Conservation (phyloP, 306 rosid species). For the Vigna angularis region DNA sequence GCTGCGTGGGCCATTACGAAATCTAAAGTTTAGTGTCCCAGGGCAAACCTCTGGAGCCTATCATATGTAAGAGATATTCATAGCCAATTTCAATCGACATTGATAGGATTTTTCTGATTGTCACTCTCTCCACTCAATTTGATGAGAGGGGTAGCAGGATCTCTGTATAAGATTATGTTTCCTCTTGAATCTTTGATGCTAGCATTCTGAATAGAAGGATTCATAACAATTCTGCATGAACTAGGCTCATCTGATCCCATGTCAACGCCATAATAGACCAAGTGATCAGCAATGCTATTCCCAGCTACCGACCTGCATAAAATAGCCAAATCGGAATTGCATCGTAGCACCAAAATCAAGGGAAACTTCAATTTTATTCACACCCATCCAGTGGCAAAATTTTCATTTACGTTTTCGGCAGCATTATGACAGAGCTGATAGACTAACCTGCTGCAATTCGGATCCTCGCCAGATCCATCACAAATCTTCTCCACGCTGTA, state of each 20-base stretch:
- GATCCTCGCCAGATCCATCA: conserved; percentile 93
- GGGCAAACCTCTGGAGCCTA: conserved; percentile 28
- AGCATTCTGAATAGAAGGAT: conserved; percentile 43
- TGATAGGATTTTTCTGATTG: conserved; percentile 43
- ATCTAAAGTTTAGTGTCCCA: conserved; percentile 6
- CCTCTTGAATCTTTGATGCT: conserved; percentile 63
- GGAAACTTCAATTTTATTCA: conserved; percentile 12
- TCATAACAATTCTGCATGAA: conserved; percentile 81
- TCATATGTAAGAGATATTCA: conserved; percentile 22
- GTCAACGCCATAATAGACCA: conserved; percentile 66
- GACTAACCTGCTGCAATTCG: conserved; percentile 89
- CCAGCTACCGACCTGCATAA: conserved; percentile 87
- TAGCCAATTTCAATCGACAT: conserved; percentile 34
- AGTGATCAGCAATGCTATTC: conserved; percentile 83
- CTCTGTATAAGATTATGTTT: conserved; percentile 66
- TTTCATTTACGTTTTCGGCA: conserved; percentile 26
- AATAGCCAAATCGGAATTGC: conserved; percentile 32
- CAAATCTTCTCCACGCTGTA: conserved; percentile 79
- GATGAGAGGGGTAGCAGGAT: conserved; percentile 62
- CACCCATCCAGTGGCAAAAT: not conserved
- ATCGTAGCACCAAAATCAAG: conserved; percentile 5
- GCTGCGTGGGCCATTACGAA: conserved; percentile 36
- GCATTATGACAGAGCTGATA: conserved; percentile 35
- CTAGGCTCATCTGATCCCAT: conserved; percentile 61
- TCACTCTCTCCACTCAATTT: conserved; percentile 51